Evolutionary conservation across 179 eudicot species (phyloP), one percentile per base, ranked within the genome.

Genomic region (Beta lomatogona): DNA sequence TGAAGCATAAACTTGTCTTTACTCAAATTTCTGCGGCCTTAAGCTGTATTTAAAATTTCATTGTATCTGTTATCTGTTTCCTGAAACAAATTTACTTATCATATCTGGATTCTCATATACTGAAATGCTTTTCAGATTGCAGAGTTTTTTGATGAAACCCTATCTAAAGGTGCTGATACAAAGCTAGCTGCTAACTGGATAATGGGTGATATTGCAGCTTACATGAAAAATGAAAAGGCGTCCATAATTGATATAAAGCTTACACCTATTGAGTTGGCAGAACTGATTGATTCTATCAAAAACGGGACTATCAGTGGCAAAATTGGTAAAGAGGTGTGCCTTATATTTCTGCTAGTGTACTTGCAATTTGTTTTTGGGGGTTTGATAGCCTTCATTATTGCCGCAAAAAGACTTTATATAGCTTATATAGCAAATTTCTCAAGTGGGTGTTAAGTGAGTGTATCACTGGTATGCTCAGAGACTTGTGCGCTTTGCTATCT

Each of bases 181-280:
- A 95, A 95, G 89, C 92, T 95, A 79, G 98, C 98, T 77, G 89
- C 98, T 69, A 95, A 95, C 80, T 95, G 98, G 98, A 90, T 95
- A 72, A 95, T 95, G 98, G 94, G 98, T 68, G 98, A 95, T 83
- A 87, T 95, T 84, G 97, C 99, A 80, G 95, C 95, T 22, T 92
- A 95, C 82, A 76, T 93, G 94, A 95, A 95, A 85, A 90, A 93
- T 75, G 93, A 95, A 74, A 86, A 92, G 85, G 64, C 91, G 78
- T 84, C 91, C 65, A 88, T 93, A 53, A 88, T 85, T 78, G 99
- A 93, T 55, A 88, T 92, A 71, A 92, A 93, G 83, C 93, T 93
- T 83, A 88, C 93, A 75, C 92, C 99, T 73, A 60, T 77, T 74
- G 97, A 95, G 85, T 83, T 95, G 87, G 91, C 97, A 53, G 95